Conservation (phyloP, 192 early-diverging fungal genomes). For the Linnemannia schmuckeri region DNA sequence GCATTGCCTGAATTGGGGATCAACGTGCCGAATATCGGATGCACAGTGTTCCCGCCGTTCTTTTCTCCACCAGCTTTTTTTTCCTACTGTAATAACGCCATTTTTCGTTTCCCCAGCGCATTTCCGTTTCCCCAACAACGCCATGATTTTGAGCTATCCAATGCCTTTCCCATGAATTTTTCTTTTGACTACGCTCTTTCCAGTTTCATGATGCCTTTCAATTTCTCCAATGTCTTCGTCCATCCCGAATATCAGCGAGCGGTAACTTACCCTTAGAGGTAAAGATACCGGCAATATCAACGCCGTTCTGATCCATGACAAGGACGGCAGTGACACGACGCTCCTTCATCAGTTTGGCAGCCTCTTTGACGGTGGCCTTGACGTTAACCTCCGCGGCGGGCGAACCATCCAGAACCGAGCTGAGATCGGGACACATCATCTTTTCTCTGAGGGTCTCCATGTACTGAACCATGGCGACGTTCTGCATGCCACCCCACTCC, state of each 20-base stretch:
- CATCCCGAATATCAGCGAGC: neutral
- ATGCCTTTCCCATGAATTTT: neutral
- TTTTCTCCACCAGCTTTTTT: neutral
- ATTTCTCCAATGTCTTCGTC: neutral
- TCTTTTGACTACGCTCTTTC: neutral
- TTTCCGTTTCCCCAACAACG: no score
- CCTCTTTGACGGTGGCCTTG: conserved; percentile 77
- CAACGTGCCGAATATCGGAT: neutral
- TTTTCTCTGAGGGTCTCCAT: conserved; percentile 81
- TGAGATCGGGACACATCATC: conserved; percentile 94
- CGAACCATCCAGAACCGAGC: conserved; percentile 80
- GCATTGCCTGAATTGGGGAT: conserved; percentile 1
- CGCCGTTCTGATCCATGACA: conserved; percentile 75
- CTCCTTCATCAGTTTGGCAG: conserved; percentile 81
- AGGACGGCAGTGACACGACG: conserved; percentile 81
- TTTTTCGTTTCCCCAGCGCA: no score
- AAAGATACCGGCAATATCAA: conserved; percentile 89
- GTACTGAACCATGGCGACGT: conserved; percentile 77
- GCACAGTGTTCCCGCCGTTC: neutral
- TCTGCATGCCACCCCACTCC: conserved; percentile 81
- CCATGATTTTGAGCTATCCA: no score
- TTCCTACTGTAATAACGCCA: no score
- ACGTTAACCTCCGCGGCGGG: conserved; percentile 74
- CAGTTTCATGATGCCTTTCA: neutral
- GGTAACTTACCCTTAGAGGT: conserved; percentile 73